Conservation (phyloP, 148 eudicot genomes). For the Linanthus parryae region DNA sequence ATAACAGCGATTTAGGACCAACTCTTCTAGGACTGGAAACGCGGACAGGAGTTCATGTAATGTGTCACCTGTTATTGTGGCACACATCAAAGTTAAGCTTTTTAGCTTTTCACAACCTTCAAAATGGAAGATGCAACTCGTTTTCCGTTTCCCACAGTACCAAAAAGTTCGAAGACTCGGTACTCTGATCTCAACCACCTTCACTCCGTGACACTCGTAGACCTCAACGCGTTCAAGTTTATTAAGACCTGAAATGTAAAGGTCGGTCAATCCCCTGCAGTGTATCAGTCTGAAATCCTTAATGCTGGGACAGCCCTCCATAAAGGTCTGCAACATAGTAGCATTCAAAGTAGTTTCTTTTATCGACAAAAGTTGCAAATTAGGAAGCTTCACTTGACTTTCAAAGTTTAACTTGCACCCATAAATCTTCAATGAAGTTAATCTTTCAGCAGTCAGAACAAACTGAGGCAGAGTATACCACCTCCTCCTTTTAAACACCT, state of each 20-base stretch:
- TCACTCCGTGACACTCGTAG: constrained; percentile 20
- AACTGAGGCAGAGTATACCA: constrained; percentile 20
- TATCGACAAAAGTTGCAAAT: constrained; percentile 24
- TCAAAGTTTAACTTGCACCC: constrained; percentile 14
- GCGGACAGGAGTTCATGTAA: constrained; percentile 14
- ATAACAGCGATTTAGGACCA: constrained; percentile 25
- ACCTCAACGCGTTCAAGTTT: constrained; percentile 29
- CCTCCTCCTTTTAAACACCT: background rate
- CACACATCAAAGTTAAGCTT: constrained; percentile 26
- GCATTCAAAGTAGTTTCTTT: constrained; percentile 13
- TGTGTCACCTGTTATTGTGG: constrained; percentile 11
- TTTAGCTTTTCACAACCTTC: constrained; percentile 19
- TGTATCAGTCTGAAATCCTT: constrained; percentile 31
- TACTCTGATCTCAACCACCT: constrained; percentile 12
- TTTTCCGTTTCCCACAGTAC: constrained; percentile 6
- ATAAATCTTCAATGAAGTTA: constrained; percentile 26
- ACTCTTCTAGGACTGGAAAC: constrained; percentile 25
- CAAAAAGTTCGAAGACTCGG: constrained; percentile 27
- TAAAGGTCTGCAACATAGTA: constrained; percentile 16
- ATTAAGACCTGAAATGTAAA: constrained; percentile 17
- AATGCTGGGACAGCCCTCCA: constrained; percentile 23
- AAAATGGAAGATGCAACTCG: constrained; percentile 18
- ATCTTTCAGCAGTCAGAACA: constrained; percentile 11
- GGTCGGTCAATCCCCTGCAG: constrained; percentile 7
- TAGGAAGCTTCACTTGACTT: constrained; percentile 15